Base-by-base conservation (phyloP, 1,139 yeast genomes). In the Hansenula lynferdii region DNA sequence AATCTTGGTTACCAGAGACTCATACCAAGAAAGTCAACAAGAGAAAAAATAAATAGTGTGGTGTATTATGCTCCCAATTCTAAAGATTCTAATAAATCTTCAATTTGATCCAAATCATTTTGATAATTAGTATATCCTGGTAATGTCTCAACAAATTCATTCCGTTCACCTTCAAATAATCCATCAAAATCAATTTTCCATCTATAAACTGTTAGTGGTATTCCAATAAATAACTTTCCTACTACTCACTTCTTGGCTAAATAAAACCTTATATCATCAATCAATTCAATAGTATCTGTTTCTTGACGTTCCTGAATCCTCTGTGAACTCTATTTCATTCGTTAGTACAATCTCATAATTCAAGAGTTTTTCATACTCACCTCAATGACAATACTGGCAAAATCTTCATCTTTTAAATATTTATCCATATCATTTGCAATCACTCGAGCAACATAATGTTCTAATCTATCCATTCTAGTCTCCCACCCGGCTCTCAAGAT, bases 211-310 rank as follows among this genome's bases (percentile, higher is more conserved):
- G 32, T 18, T 18, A 28, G 22, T 15, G 16, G 11, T 18, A 19
- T 10, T n/a, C 9, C 8, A 4, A 26, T n/a, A n/a, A n/a, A n/a
- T 25, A n/a, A 17, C 19, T n/a, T 5, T 8, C 15, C 14, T 18
- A 11, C 16, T 16, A 59, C 58, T 41, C 72, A 72, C 47, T 73
- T 76, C 51, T 72, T 70, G 4, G 71, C 61, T 39, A 85, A 58
- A 48, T 79, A 82, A 57, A 72, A 85, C 44, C 90, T 65, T 10
- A 85, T 79, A 60, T 85, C 95, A 60, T 85, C 95, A 29, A 85
- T 65, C 47, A 85, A 62, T 52, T 85, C 95, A 55, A 85, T 81
- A 1, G 94, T 81, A 60, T 85, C 95, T 0, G 85, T 80, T 42
- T 77, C 85, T 50, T 85, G 80, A 55, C 94, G 70, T 15, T 61